A percentile compares a stretch with the other conserved stretches of the same genome.
Evolutionary conservation across 2,329 filamentous ascomycete genomes (phyloP).

Genomic region (Diaporthe sp.): DNA sequence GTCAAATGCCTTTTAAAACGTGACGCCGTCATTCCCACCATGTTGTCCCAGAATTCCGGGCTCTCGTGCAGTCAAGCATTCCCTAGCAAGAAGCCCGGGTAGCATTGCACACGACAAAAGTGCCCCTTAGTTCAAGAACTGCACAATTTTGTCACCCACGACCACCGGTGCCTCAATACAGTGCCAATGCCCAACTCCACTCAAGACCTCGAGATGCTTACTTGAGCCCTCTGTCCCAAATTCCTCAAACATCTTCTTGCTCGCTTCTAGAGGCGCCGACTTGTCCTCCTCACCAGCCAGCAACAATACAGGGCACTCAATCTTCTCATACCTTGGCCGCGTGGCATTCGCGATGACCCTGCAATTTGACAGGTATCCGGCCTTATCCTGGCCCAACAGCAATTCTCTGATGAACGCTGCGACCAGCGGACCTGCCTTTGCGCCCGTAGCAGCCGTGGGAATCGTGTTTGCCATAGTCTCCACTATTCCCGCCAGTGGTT

Average conservation of each 20-base stretch:
- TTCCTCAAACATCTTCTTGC: slow-evolving; percentile 36
- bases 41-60: too few species aligned
- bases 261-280: slow-evolving; percentile 26
- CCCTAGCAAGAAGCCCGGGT: too few species aligned
- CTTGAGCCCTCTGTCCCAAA: background rate
- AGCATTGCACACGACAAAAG: background rate
- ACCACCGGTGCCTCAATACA: slow-evolving; percentile 33
- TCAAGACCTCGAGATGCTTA: slow-evolving; percentile 29
- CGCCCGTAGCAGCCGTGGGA: slow-evolving; percentile 53
- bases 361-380: slow-evolving; percentile 55
- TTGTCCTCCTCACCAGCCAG: slow-evolving; percentile 39
- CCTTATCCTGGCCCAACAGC: slow-evolving; percentile 50
- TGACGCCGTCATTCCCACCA: too few species aligned
- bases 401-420: slow-evolving; percentile 54
- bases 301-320: slow-evolving; percentile 63
- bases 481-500: background rate
- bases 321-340: slow-evolving; percentile 66
- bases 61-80: background rate
- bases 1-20: background rate
- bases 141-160: slow-evolving; percentile 23
- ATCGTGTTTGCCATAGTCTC: slow-evolving; percentile 35
- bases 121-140: slow-evolving; percentile 7
- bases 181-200: slow-evolving; percentile 39
- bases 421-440: slow-evolving; percentile 48
- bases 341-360: slow-evolving; percentile 50